Base-by-base conservation (phyloP, 1,139 yeast genomes). In the Saccharomyces hybrid region DNA sequence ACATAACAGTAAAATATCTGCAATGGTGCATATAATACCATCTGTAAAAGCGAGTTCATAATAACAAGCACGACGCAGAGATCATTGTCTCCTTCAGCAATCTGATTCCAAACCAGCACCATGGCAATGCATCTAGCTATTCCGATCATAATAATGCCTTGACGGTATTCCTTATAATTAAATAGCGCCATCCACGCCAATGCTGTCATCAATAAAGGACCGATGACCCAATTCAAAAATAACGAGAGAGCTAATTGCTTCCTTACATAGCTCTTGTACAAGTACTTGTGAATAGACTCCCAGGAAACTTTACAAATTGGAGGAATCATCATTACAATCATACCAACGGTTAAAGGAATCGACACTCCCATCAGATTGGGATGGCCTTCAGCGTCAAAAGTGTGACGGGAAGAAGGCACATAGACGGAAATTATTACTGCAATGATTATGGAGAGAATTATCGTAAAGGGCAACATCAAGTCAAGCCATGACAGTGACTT, bases 51-150 rank as follows among this genome's bases (percentile, higher is more conserved):
- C 53, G 82, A 77, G 65, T 82, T 82, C 50, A 80, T 63, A 7
- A 80, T 70, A 0, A 82, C 85, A 24, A 81, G 61, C 7, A 79
- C 65, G 3, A 83, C 83, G 68, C 86, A 82, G 52, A 79, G 69
- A 42, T 74, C 73, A 51, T 69, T 67, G 61, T 80, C 82, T 4
- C 86, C 86, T 14, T 71, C 75, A 1, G 84, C 81, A 19, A 82
- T 71, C 26, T 78, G 77, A 62, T 79, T 81, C 86, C 86, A 82
- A n/a, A 81, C 66, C 50, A 82, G 67, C 0, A 81, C 84, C 86
- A 82, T 82, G 29, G 86, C 86, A 60, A 82, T 80, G 64, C 86
- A 82, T 56, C 86, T 66, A 2, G 84, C 86, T 48, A 79, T 61
- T 0, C 86, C 86, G 50, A 82, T 80, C 78, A 82, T 75, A 47